Conservation (phyloP, 164 flowering plant genomes). For the Tetracentron sinense region DNA sequence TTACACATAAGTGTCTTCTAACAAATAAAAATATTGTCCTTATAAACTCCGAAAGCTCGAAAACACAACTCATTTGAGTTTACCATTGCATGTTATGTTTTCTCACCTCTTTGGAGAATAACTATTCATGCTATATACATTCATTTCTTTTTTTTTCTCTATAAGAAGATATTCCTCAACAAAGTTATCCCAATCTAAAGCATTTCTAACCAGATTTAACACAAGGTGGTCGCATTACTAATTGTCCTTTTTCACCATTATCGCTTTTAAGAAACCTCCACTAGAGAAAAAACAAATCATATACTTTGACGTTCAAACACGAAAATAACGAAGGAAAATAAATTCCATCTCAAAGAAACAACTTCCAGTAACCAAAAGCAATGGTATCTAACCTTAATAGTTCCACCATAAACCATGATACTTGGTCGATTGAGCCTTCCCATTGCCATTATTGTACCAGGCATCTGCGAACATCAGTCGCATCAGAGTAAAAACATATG, state of each 20-base stretch:
- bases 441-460: slow-evolving; percentile 99
- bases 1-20: too few species aligned
- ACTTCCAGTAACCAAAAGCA: slow-evolving; percentile 4
- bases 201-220: neutral
- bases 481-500: slow-evolving; percentile 11
- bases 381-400: slow-evolving; percentile 64
- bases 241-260: too few species aligned
- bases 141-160: too few species aligned
- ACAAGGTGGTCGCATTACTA: too few species aligned
- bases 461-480: slow-evolving; percentile 63
- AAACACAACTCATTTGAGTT: neutral
- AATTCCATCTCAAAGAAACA: neutral
- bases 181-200: too few species aligned
- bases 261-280: too few species aligned
- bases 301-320: neutral
- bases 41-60: neutral
- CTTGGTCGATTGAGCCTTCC: slow-evolving; percentile 93
- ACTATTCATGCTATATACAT: neutral
- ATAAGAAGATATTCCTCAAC: neutral
- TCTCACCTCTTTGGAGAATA: neutral
- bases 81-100: neutral
- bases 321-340: neutral
- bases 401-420: slow-evolving; percentile 97
- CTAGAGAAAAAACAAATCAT: neutral
- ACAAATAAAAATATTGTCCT: neutral